These are phyloP conservation scores for Aspergillus haitiensis DNA, from an alignment of 495 filamentous ascomycete genomes.

Conservation along the genomic window DNA sequence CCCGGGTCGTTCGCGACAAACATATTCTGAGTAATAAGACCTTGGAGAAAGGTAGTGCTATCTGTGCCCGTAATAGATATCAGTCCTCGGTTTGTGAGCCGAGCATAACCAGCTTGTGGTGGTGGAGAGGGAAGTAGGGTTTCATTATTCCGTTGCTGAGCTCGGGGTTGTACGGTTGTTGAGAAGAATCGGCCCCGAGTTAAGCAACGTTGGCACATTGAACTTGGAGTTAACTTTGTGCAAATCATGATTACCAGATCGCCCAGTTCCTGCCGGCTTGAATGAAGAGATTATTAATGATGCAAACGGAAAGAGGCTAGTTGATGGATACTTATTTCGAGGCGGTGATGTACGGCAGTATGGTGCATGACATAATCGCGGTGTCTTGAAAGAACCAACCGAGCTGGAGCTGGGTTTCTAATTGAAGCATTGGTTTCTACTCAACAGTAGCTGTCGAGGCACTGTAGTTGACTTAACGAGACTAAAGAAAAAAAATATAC, in stretches of 20 bases:
- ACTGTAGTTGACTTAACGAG: not conserved
- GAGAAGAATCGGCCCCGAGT: conserved; percentile 33
- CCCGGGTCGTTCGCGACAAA: conserved; percentile 44
- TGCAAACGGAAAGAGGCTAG: not conserved
- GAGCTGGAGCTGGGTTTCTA: too few species aligned
- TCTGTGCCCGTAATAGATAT: conserved; percentile 78
- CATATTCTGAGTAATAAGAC: conserved; percentile 78
- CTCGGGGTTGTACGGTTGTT: conserved; percentile 27
- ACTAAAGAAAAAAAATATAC: not conserved
- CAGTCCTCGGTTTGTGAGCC: conserved; percentile 69
- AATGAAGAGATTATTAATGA: too few species aligned
- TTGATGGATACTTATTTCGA: conserved; percentile 12
- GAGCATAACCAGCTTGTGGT: conserved; percentile 43
- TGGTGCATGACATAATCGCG: conserved; percentile 14
- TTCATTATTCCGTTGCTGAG: conserved; percentile 25
- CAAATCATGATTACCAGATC: conserved; percentile 34
- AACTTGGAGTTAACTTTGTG: conserved; percentile 25
- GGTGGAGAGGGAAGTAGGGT: conserved; percentile 27
- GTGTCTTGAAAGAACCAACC: not conserved
- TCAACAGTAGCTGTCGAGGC: not conserved
- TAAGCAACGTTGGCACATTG: conserved; percentile 33
- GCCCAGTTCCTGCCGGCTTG: too few species aligned
- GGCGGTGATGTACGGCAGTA: conserved; percentile 38
- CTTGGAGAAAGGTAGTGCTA: conserved; percentile 81
- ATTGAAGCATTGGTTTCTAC: too few species aligned